Evolutionary conservation across 768 basidiomycete genomes (phyloP), one percentile per base, ranked within the genome.

Genomic region (Pulveroboletus sp.): DNA sequence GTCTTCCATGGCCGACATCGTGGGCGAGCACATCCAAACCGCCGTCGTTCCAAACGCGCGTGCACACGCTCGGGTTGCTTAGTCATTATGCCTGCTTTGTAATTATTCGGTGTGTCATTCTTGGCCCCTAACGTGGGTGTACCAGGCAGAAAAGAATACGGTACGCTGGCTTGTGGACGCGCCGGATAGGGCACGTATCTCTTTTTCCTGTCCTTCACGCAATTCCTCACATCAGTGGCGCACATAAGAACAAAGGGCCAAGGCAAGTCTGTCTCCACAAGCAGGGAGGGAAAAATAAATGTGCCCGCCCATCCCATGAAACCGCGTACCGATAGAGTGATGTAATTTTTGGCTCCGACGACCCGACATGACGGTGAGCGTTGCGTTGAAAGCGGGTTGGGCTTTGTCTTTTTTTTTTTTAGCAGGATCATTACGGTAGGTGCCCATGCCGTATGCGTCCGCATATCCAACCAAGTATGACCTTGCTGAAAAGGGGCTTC

Each of bases 1-100:
- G 45, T 69, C 54, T 44, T 66, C 62, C 24, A 55, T 43, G 42
- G 69, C 55, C 59, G 67, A 64, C 68, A 73, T 73, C 21, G 51
- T 60, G 47, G 47, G 49, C 49, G 37, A 37, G 9, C 41, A 17
- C 21, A 11, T 3, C 21, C 21, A 21, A 21, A 21, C 21, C 21
- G n/a, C n/a, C n/a, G n/a, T n/a, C n/a, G n/a, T n/a, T n/a, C n/a
- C n/a, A n/a, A n/a, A n/a, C n/a, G n/a, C n/a, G n/a, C n/a, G n/a
- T n/a, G n/a, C n/a, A n/a, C n/a, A 47, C 24, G 27, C 27, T 35
- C 15, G 15, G 35, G 35, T 14, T 4, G 53, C 56, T 62, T 64
- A 61, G 61, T 62, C 61, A 62, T 26, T 40, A 11, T 2, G 12
- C 0, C 11, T 0, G 41, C 40, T 55, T 51, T 42, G 47, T 59